Percentiles rank a stretch among this genome's conserved stretches.
phyloP scores from a whole-genome alignment of 495 filamentous ascomycete species.

The Trichoderma gamsii region DNA sequence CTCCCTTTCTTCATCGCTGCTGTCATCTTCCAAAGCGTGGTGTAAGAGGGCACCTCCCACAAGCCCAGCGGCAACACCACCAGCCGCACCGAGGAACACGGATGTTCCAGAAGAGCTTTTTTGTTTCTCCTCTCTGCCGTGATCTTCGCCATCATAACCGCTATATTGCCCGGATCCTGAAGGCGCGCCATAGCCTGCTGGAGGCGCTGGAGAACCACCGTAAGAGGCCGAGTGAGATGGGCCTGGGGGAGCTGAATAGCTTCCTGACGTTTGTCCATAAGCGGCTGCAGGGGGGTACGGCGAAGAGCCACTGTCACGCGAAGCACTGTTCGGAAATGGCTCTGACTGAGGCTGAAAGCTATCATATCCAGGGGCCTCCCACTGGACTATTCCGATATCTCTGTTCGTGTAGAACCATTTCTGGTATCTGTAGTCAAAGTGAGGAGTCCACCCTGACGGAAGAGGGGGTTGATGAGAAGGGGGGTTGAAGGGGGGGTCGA shows the following conservation, averaged over 20 bases:
- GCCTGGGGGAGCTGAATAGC: slow-evolving; percentile 19
- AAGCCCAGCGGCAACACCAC: slow-evolving; percentile 51
- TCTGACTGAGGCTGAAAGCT: not conserved
- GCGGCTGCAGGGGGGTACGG: not conserved
- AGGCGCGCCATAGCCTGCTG: slow-evolving; percentile 24
- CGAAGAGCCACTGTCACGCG: slow-evolving; percentile 1
- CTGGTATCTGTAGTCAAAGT: slow-evolving; percentile 51
- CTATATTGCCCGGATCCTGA: slow-evolving; percentile 21
- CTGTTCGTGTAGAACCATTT: slow-evolving; percentile 58
- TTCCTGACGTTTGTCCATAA: not conserved
- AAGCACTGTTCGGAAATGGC: not conserved
- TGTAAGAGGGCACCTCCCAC: slow-evolving; percentile 51
- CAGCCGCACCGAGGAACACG: slow-evolving; percentile 44
- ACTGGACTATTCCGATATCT: slow-evolving; percentile 53
- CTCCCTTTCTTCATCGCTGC: slow-evolving; percentile 25
- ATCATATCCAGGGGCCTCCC: slow-evolving; percentile 44
- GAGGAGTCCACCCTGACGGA: slow-evolving; percentile 55
- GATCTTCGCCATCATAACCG: slow-evolving; percentile 25
- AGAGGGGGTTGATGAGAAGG: too few species aligned
- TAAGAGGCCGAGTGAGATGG: slow-evolving; percentile 20
- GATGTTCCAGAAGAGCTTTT: slow-evolving; percentile 36
- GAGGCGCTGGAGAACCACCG: slow-evolving; percentile 21
- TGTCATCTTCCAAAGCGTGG: slow-evolving; percentile 37
- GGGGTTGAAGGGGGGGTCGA: not conserved
- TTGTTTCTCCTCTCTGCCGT: slow-evolving; percentile 33